These are phyloP conservation scores for Cercophora sp. DNA, from an alignment of 495 filamentous ascomycete species.

Conservation along the genomic window DNA sequence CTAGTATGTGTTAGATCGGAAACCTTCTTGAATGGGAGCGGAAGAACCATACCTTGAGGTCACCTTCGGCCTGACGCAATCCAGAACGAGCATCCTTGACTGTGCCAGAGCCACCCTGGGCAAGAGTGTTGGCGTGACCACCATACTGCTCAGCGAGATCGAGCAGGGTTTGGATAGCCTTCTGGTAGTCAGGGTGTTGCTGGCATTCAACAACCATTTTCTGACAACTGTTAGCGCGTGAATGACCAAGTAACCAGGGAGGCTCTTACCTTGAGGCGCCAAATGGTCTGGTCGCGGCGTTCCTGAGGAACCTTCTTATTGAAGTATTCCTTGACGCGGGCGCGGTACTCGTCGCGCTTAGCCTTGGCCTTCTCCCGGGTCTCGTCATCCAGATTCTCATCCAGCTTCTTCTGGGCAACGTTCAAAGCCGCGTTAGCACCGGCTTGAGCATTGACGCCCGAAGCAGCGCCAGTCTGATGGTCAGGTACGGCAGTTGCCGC, in stretches of 20 bases:
- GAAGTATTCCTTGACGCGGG: conserved; percentile 67
- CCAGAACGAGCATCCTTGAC: conserved; percentile 66
- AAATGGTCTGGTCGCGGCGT: conserved; percentile 88
- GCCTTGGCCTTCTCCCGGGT: conserved; percentile 51
- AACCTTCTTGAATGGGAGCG: conserved; percentile 41
- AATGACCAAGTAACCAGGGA: not conserved
- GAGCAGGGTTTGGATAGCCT: conserved; percentile 82
- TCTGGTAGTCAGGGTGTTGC: conserved; percentile 85
- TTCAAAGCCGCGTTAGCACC: conserved; percentile 48
- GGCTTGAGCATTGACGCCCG: conserved; percentile 52
- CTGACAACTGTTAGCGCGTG: conserved; percentile 26
- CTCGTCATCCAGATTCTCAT: conserved; percentile 57
- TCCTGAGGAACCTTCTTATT: conserved; percentile 84
- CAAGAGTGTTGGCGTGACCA: conserved; percentile 63
- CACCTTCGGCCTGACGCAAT: conserved; percentile 67
- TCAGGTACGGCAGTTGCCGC: conserved; percentile 24
- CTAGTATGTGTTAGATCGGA: conserved; percentile 38
- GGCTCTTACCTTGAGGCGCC: conserved; percentile 65
- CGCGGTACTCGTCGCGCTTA: conserved; percentile 44
- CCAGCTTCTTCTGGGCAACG: conserved; percentile 46
- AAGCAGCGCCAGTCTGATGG: conserved; percentile 27
- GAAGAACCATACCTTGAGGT: conserved; percentile 65
- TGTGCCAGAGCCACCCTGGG: conserved; percentile 58
- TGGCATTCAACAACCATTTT: conserved; percentile 92
- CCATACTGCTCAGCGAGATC: conserved; percentile 81